Base-by-base conservation (phyloP, 2,329 filamentous ascomycete genomes). In the Ceratocystis smalleyi region DNA sequence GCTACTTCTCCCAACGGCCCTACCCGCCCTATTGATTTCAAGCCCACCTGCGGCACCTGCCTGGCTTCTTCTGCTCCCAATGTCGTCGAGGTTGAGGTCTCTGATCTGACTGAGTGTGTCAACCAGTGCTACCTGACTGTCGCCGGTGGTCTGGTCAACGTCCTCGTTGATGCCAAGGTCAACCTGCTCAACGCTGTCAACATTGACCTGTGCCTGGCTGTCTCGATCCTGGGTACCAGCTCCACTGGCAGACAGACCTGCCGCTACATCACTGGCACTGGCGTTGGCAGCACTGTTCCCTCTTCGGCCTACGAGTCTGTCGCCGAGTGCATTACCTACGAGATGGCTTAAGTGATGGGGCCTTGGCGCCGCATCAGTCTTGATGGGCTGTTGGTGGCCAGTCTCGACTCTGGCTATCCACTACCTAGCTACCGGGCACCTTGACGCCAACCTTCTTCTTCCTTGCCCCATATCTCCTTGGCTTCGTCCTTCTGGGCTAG, bases 11-110 rank as follows among this genome's bases (percentile, higher is more conserved):
- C 72, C 45, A 81, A 64, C 0, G 79, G 79, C 7, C 79, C 79
- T 12, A 81, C 79, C 68, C 82, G 77, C 0, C 79, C 79, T 79
- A 82, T 82, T 69, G 81, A 79, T 66, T 76, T 80, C 80, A 79
- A 82, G 40, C 78, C 80, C 59, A 80, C 78, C 59, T 76, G 65
- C 6, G 73, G 62, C 8, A 43, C 43, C 3, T 61, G 62, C 59
- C 49, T 66, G 24, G 43, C 24, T 24, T n/a, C 45, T 17, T 27
- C 43, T 30, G 62, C 59, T 24, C 27, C 59, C 49, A 55, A 55
- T 17, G 62, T 66, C 40, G 27, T 45, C 32, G 62, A 66, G 49
- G 43, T 66, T 10, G 24, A 35, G 19, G 65, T 66, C 24, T 8
- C 35, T 12, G 32, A 24, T 35, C 62, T 66, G 7, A 54, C 43